Percentiles rank a stretch among this genome's conserved stretches.
Conservation (phyloP, 495 filamentous ascomycete species). For the Neurospora sp. region DNA sequence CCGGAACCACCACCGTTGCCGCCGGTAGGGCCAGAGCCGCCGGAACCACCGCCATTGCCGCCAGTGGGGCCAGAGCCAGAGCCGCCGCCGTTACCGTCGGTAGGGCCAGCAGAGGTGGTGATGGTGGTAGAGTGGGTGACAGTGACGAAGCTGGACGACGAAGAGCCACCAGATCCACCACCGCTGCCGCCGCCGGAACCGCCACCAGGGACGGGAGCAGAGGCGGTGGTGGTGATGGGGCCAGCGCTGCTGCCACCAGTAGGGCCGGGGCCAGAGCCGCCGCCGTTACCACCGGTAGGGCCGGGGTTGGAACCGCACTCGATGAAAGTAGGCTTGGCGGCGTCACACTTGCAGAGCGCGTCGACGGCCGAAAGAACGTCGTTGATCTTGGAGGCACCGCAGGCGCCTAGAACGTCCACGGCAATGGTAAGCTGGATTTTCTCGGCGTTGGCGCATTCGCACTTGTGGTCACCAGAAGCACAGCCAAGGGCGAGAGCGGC, state of each 20-base stretch:
- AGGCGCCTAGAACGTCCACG: neutral
- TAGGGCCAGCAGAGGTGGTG: neutral
- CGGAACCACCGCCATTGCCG: neutral
- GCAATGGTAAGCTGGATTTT: neutral
- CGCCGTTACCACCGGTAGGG: neutral
- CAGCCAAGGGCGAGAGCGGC: neutral
- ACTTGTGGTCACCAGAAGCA: neutral
- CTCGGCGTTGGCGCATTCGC: neutral
- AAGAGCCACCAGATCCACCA: neutral
- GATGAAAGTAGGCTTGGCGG: neutral
- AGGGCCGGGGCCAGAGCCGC: neutral
- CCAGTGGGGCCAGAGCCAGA: neutral
- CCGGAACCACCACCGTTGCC: neutral
- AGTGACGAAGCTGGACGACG: neutral
- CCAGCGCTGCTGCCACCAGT: neutral
- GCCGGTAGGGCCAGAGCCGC: neutral
- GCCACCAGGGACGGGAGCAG: neutral
- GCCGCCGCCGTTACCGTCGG: neutral
- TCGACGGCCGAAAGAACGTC: neutral
- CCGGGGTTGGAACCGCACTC: neutral
- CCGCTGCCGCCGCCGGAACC: neutral
- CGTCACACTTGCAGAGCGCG: neutral
- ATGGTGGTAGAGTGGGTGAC: neutral
- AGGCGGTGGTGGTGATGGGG: neutral
- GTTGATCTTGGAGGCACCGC: neutral